Percentiles rank a stretch among this genome's conserved stretches.
These are phyloP conservation scores for Sporothrix curviconia DNA, from an alignment of 2,329 filamentous ascomycete species.

Conservation along the genomic window DNA sequence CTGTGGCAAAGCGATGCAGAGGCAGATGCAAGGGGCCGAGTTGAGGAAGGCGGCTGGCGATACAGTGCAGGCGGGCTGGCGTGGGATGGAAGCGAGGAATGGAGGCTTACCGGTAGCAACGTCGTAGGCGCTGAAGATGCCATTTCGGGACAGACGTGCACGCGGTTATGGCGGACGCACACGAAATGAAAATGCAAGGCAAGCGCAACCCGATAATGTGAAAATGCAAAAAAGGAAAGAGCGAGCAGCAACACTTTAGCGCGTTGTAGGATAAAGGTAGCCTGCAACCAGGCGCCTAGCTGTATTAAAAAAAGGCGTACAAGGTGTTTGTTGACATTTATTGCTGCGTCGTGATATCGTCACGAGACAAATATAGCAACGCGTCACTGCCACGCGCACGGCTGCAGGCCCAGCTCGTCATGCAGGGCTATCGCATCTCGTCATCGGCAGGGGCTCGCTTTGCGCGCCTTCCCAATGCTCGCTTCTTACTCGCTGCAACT, in stretches of 20 bases:
- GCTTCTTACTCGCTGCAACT: constrained; percentile 3
- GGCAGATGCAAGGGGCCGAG: neutral
- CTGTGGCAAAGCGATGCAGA: too few relatives aligned
- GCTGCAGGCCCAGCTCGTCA: constrained; percentile 7
- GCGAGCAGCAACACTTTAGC: too few relatives aligned
- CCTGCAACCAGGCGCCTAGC: too few relatives aligned
- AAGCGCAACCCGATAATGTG: neutral
- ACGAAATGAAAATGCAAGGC: neutral
- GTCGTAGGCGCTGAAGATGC: neutral
- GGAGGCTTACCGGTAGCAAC: neutral
- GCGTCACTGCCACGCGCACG: neutral
- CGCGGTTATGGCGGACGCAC: too few relatives aligned
- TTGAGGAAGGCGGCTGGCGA: neutral
- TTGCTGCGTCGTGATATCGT: neutral
- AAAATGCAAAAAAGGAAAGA: neutral
- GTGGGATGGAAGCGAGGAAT: neutral
- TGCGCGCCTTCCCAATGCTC: neutral
- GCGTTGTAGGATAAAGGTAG: too few relatives aligned
- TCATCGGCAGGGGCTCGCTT: neutral
- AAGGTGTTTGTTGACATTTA: too few relatives aligned
- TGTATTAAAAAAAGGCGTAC: too few relatives aligned
- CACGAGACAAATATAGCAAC: constrained; percentile 1
- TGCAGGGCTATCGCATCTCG: constrained; percentile 15
- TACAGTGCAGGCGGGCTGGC: neutral
- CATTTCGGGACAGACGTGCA: too few relatives aligned